Evolutionary conservation across 1,284 basidiomycete species (phyloP), one percentile per base, ranked within the genome.

Genomic region (Ganoderma lucidum): DNA sequence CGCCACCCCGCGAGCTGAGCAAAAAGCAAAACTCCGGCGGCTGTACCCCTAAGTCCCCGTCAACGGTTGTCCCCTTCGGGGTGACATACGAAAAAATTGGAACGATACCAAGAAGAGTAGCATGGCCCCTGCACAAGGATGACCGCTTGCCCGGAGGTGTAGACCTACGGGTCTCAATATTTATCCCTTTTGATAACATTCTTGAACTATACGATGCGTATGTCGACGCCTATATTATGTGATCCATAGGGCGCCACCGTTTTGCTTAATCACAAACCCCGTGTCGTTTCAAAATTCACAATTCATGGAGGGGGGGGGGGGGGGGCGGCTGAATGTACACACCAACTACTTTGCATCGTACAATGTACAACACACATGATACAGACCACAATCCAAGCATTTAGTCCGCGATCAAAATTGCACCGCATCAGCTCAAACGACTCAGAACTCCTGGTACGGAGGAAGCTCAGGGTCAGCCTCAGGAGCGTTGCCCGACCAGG

Each of bases 401-500:
- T 53, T 28, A 62, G 41, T 42, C 60, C 60, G 60, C 39, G 28
- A 32, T 19, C 41, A 45, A 32, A 65, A 17, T 51, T 19, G 19
- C 48, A n/a, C 37, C 37, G n/a, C 17, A 10, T 10, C 44, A 35
- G 39, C 37, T 41, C 12, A 6, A 17, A 28, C 8, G 28, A 2
- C 28, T 83, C 71, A 85, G 66, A 87, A 77, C 75, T 89, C 90
- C 75, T 90, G 84, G 80, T 93, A 93, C 9, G 90, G 90, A 10
- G 91, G 91, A 61, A 89, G 81, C 56, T 90, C 88, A 0, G 88
- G 88, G 44, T 85, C 85, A 28, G 81, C 83, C 60, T 74, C 71
- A 35, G 66, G 68, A 9, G 53, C 65, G 37, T 69, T 42, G 1
- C 23, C 59, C 23, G 39, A 15, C 59, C 59, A 14, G 39, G 39